Evolutionary conservation across 2,329 filamentous ascomycete species (phyloP).

Genomic region (Lecanicillium sp.): DNA sequence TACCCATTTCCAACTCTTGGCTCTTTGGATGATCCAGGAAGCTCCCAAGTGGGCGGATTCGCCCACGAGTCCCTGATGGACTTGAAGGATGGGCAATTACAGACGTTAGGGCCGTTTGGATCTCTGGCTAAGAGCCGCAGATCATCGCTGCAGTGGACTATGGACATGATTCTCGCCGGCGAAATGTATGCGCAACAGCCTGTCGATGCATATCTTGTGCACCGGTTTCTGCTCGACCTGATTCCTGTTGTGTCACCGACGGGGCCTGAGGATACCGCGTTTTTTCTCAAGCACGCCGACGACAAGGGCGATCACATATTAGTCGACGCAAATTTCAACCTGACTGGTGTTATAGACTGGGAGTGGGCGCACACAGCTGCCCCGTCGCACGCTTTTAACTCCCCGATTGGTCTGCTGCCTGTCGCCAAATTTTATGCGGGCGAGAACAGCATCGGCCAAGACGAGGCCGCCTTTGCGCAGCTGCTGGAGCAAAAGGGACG

Average conservation of each 20-base stretch:
- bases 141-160: slow-evolving; percentile 27
- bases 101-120: slow-evolving; percentile 28
- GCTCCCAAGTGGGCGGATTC: slow-evolving; percentile 28
- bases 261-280: slow-evolving; percentile 23
- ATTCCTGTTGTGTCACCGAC: slow-evolving; percentile 22
- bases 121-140: slow-evolving; percentile 29
- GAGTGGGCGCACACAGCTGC: slow-evolving; percentile 5
- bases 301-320: slow-evolving; percentile 6
- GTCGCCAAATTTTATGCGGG: slow-evolving; percentile 36
- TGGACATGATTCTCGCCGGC: slow-evolving; percentile 30
- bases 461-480: slow-evolving; percentile 33
- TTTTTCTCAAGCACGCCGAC: slow-evolving; percentile 41
- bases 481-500: slow-evolving; percentile 27
- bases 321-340: background rate
- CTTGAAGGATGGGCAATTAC: slow-evolving; percentile 24
- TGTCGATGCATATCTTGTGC: slow-evolving; percentile 34
- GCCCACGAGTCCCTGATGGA: slow-evolving; percentile 33
- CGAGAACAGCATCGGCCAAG: slow-evolving; percentile 28
- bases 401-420: slow-evolving; percentile 24
- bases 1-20: slow-evolving; percentile 31
- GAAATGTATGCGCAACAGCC: slow-evolving; percentile 30
- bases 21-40: slow-evolving; percentile 25
- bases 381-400: background rate
- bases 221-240: slow-evolving; percentile 36
- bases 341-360: slow-evolving; percentile 8